Conservation (phyloP, 2,329 filamentous ascomycete species). For the Eutypa lata region DNA sequence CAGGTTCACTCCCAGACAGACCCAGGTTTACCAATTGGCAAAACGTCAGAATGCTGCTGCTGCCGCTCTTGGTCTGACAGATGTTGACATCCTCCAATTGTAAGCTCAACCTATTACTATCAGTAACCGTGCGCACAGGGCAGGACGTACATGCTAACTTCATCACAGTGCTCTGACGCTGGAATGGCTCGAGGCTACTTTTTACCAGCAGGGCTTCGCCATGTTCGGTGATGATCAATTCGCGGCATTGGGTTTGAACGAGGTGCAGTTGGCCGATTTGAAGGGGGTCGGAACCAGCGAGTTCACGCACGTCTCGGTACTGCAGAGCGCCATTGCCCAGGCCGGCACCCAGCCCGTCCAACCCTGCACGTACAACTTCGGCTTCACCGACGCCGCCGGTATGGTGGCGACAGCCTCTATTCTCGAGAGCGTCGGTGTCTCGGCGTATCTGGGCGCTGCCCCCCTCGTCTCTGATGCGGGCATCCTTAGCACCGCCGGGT, state of each 20-base stretch:
- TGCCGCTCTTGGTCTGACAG: constrained; percentile 43
- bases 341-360: constrained; percentile 63
- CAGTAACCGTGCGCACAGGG: too few relatives aligned
- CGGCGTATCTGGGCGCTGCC: constrained; percentile 71
- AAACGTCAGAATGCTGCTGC: constrained; percentile 51
- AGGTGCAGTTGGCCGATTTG: constrained; percentile 56
- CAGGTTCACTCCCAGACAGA: constrained; percentile 41
- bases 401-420: constrained; percentile 70
- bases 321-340: constrained; percentile 59
- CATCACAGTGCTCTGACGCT: constrained; percentile 61
- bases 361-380: constrained; percentile 71
- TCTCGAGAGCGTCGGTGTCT: constrained; percentile 70
- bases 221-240: constrained; percentile 66
- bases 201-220: constrained; percentile 69
- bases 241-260: constrained; percentile 55
- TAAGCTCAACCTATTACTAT: constrained; percentile 30
- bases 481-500: constrained; percentile 64
- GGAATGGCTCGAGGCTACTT: constrained; percentile 70
- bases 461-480: constrained; percentile 57
- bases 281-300: constrained; percentile 62
- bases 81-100: constrained; percentile 59
- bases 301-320: constrained; percentile 56
- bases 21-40: constrained; percentile 43
- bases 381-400: constrained; percentile 59
- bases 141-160: constrained; percentile 14